These are phyloP conservation scores for Ramaria sp. DNA, from an alignment of 768 basidiomycete genomes.

Conservation along the genomic window DNA sequence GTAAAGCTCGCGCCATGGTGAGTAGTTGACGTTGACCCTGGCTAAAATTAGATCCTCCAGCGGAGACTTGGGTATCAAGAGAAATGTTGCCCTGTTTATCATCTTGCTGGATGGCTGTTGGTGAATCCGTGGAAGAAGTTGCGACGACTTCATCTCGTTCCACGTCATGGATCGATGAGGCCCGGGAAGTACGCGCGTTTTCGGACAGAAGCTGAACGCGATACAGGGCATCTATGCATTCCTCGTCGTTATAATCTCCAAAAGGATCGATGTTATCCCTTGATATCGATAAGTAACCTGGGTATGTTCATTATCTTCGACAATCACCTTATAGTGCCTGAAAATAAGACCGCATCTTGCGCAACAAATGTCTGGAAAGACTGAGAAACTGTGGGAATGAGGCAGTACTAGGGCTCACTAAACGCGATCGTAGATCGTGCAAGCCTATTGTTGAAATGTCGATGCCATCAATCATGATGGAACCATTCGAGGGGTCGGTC, in stretches of 20 bases:
- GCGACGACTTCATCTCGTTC: slow-evolving; percentile 4
- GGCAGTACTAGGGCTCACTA: slow-evolving; percentile 7
- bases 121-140: background rate
- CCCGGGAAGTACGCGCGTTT: slow-evolving; percentile 12
- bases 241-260: slow-evolving; percentile 30
- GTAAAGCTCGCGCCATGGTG: slow-evolving; percentile 17
- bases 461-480: slow-evolving; percentile 77
- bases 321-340: slow-evolving; percentile 19
- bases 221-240: slow-evolving; percentile 23
- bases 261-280: slow-evolving; percentile 72
- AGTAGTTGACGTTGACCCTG: slow-evolving; percentile 32
- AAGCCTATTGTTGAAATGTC: slow-evolving; percentile 81
- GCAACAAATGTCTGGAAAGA: slow-evolving; percentile 26
- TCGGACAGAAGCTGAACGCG: slow-evolving; percentile 24
- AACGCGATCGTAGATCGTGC: slow-evolving; percentile 63
- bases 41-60: slow-evolving; percentile 31
- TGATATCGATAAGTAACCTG: background rate
- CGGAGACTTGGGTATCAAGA: slow-evolving; percentile 25
- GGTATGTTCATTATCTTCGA: slow-evolving; percentile 23
- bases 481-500: slow-evolving; percentile 68
- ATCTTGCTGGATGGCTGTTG: slow-evolving; percentile 5
- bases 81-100: slow-evolving; percentile 5
- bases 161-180: slow-evolving; percentile 9
- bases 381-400: slow-evolving; percentile 16
- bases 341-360: slow-evolving; percentile 33